Conservation (phyloP, 2,329 filamentous ascomycete genomes). For the Kalaharituber pfeilii region DNA sequence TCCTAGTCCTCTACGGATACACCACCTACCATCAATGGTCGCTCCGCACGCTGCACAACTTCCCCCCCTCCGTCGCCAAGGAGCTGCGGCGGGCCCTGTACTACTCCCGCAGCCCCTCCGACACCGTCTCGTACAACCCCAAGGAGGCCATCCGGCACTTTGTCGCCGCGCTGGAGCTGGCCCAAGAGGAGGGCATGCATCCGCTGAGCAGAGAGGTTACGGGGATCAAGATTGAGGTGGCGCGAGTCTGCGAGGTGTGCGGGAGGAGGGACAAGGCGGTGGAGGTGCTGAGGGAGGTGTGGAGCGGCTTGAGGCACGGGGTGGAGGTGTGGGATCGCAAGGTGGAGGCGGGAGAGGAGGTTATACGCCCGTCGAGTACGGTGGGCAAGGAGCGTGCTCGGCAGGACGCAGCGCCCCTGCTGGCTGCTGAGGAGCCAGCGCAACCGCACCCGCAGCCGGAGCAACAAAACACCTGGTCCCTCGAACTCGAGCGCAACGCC, state of each 20-base stretch:
- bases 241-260: slow-evolving; percentile 62
- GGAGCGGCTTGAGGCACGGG: slow-evolving; percentile 45
- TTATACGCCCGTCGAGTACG: slow-evolving; percentile 52
- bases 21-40: background rate
- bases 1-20: background rate
- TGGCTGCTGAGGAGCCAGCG: slow-evolving; percentile 53
- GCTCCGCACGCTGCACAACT: slow-evolving; percentile 33
- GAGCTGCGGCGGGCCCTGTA: slow-evolving; percentile 71
- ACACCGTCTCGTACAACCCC: slow-evolving; percentile 37
- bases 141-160: slow-evolving; percentile 70
- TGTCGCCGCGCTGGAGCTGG: slow-evolving; percentile 56
- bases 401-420: slow-evolving; percentile 53
- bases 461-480: slow-evolving; percentile 5
- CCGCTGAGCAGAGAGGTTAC: slow-evolving; percentile 82
- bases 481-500: slow-evolving; percentile 50
- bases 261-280: slow-evolving; percentile 52
- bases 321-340: slow-evolving; percentile 30
- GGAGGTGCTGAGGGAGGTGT: slow-evolving; percentile 60
- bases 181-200: slow-evolving; percentile 58
- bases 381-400: slow-evolving; percentile 41
- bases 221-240: slow-evolving; percentile 70
- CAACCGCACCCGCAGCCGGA: too few relatives aligned
- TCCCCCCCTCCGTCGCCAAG: slow-evolving; percentile 54
- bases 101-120: slow-evolving; percentile 48
- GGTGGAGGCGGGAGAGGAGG: slow-evolving; percentile 34